Conservation (phyloP, 257 asterid genomes). For the Parsonsia alboflavescens region DNA sequence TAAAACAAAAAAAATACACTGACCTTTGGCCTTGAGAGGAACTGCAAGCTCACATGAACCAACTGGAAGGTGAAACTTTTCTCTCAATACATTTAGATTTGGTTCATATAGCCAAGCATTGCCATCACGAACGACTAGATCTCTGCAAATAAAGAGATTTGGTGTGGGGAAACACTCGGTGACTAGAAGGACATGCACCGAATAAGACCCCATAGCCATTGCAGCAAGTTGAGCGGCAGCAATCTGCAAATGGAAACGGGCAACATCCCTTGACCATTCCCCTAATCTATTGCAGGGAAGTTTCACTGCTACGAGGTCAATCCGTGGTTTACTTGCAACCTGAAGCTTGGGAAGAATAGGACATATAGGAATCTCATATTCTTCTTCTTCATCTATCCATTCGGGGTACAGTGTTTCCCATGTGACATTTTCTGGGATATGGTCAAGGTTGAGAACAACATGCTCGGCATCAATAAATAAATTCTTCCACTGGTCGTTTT, state of each 20-base stretch:
- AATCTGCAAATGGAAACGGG: slow-evolving; percentile 82
- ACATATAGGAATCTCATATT: slow-evolving; percentile 74
- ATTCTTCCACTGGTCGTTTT: slow-evolving; percentile 51
- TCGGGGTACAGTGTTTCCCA: slow-evolving; percentile 94
- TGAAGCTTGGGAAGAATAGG: slow-evolving; percentile 58
- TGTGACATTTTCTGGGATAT: slow-evolving; percentile 46
- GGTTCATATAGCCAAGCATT: slow-evolving; percentile 78
- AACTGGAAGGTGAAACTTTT: slow-evolving; percentile 72
- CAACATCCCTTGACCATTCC: slow-evolving; percentile 79
- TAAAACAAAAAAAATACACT: slow-evolving; percentile 12
- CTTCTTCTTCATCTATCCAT: slow-evolving; percentile 97
- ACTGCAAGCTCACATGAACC: slow-evolving; percentile 97
- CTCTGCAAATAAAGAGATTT: slow-evolving; percentile 83
- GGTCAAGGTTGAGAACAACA: slow-evolving; percentile 46
- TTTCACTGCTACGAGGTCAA: slow-evolving; percentile 76
- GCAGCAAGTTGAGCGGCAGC: slow-evolving; percentile 86
- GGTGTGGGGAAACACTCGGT: slow-evolving; percentile 85
- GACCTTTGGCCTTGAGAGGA: slow-evolving; percentile 69
- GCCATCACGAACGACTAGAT: slow-evolving; percentile 61
- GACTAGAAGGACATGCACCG: slow-evolving; percentile 56
- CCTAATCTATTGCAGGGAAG: slow-evolving; percentile 72
- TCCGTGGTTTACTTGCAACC: slow-evolving; percentile 59
- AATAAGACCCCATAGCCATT: slow-evolving; percentile 58
- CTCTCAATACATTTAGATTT: slow-evolving; percentile 48
- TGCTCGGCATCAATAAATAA: slow-evolving; percentile 73